These are phyloP conservation scores for Neurospora tetrasperma DNA, from an alignment of 495 filamentous ascomycete genomes.

Conservation along the genomic window DNA sequence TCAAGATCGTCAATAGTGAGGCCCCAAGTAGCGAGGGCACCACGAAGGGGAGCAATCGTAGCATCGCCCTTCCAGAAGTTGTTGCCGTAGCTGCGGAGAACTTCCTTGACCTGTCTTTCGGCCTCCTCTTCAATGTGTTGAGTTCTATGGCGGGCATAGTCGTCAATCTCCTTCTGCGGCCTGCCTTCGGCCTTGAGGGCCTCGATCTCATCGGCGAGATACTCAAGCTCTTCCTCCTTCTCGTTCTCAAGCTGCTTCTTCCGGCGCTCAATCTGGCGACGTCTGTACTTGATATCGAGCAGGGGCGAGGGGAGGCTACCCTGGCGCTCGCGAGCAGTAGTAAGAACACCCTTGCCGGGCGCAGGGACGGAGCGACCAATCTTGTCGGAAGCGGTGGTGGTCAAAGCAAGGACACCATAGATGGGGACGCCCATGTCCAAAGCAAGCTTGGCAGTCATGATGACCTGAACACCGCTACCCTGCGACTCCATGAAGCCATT, in stretches of 20 bases:
- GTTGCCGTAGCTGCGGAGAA: constrained; percentile 83
- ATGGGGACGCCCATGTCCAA: constrained; percentile 98
- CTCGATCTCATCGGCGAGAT: constrained; percentile 79
- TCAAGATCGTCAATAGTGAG: constrained; percentile 92
- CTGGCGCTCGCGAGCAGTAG: constrained; percentile 84
- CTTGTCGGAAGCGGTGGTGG: constrained; percentile 97
- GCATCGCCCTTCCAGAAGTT: constrained; percentile 96
- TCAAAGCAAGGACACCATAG: constrained; percentile 87
- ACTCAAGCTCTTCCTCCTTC: constrained; percentile 90
- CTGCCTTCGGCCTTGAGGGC: constrained; percentile 78
- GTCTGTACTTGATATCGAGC: constrained; percentile 92
- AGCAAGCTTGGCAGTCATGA: constrained; percentile 94
- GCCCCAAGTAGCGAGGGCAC: constrained; percentile 93
- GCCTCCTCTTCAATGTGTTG: constrained; percentile 85
- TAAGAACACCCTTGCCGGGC: constrained; percentile 92
- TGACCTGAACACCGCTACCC: constrained; percentile 94
- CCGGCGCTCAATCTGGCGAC: constrained; percentile 84
- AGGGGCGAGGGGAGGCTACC: constrained; percentile 91
- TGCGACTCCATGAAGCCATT: constrained; percentile 99
- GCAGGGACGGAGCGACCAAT: constrained; percentile 95
- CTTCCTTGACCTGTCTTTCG: constrained; percentile 80
- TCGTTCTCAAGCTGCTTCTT: constrained; percentile 87
- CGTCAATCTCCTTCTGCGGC: constrained; percentile 57
- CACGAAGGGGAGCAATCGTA: constrained; percentile 86
- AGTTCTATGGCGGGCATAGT: constrained; percentile 79